Evolutionary conservation across 2,329 filamentous ascomycete species (phyloP).

Genomic region (Blastomyces parvus): DNA sequence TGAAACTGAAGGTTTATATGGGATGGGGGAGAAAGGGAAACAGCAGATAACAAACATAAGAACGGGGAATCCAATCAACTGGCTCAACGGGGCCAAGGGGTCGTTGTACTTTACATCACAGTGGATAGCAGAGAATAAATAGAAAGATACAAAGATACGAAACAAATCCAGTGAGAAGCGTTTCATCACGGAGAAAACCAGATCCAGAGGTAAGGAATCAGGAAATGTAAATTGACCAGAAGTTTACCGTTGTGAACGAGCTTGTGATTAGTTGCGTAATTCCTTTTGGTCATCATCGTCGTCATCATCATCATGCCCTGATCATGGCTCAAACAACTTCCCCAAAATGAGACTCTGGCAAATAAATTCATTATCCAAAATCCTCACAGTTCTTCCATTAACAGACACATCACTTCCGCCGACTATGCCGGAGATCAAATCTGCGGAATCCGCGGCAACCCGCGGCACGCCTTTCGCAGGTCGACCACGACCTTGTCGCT

Average conservation of each 20-base stretch:
- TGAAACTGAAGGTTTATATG: background rate
- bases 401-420: conserved; percentile 27
- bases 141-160: background rate
- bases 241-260: background rate
- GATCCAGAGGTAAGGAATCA: background rate
- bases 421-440: conserved; percentile 25
- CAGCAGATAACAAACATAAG: background rate
- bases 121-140: background rate
- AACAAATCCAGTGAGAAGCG: background rate
- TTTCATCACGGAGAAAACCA: background rate
- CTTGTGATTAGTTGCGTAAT: background rate
- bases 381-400: conserved; percentile 47
- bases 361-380: conserved; percentile 76
- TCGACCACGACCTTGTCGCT: conserved; percentile 9
- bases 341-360: conserved; percentile 89
- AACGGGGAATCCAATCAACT: background rate
- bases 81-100: background rate
- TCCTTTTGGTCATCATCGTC: background rate
- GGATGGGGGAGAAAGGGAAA: background rate
- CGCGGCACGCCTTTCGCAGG: conserved; percentile 38
- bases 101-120: background rate
- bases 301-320: background rate
- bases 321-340: conserved; percentile 54
- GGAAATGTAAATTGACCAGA: background rate
- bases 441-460: conserved; percentile 22